Evolutionary conservation across 2,329 filamentous ascomycete genomes (phyloP).

Genomic region (Cladophialophora immunda): DNA sequence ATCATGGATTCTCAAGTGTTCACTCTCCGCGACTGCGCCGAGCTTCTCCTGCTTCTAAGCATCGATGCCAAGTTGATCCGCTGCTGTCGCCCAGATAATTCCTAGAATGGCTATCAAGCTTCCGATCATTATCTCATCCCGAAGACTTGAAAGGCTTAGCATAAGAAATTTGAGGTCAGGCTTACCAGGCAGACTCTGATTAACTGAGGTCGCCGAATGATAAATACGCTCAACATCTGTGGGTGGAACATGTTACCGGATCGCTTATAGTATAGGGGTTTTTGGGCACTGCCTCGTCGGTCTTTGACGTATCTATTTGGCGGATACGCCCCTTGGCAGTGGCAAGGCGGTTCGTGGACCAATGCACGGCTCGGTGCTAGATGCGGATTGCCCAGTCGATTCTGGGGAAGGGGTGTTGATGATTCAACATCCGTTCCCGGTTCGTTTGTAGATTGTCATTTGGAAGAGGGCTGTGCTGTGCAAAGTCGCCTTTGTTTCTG

Average conservation of each 20-base stretch:
- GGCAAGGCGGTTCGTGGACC: neutral
- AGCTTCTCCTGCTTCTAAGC: conserved; percentile 13
- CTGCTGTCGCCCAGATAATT: neutral
- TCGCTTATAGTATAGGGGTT: neutral
- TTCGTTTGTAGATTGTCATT: neutral
- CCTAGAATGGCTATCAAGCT: conserved; percentile 15
- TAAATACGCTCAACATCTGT: neutral
- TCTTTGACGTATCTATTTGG: conserved; percentile 3
- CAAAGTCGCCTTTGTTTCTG: neutral
- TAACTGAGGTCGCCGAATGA: neutral
- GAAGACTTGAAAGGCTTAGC: neutral
- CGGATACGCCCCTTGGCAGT: conserved; percentile 4
- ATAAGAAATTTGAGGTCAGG: conserved; percentile 8
- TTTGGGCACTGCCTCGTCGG: conserved; percentile 10
- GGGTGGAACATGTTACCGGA: neutral
- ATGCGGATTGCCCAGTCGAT: neutral
- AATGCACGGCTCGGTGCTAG: neutral
- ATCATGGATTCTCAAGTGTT: neutral
- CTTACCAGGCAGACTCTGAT: conserved; percentile 10
- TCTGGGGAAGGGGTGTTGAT: conserved; percentile 9
- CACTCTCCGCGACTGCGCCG: neutral
- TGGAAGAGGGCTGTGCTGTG: neutral
- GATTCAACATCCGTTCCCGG: conserved; percentile 1
- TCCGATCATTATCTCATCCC: neutral
- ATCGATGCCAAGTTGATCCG: conserved; percentile 12